These are phyloP conservation scores for Barbatosphaeria neglecta DNA, from an alignment of 495 filamentous ascomycete genomes.

Conservation along the genomic window DNA sequence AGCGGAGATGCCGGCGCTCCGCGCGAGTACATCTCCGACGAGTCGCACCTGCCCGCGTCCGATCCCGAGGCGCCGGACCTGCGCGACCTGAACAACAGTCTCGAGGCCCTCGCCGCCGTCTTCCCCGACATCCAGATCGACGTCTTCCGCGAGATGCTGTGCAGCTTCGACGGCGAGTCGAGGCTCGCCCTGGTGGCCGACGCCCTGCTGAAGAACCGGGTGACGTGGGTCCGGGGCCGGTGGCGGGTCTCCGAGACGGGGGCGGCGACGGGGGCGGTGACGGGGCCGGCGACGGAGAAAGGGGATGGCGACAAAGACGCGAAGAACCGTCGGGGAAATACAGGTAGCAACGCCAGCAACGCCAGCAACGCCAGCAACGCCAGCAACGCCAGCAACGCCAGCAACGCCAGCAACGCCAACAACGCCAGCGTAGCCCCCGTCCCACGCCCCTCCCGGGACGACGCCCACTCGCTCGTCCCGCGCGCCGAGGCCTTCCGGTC, in stretches of 20 bases:
- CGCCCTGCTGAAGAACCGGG: slow-evolving; percentile 65
- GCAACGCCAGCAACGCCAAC: too few relatives aligned
- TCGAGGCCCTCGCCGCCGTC: slow-evolving; percentile 58
- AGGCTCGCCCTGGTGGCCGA: slow-evolving; percentile 77
- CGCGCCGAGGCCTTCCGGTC: slow-evolving; percentile 64
- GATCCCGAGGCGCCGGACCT: slow-evolving; percentile 44
- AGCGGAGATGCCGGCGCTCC: not conserved
- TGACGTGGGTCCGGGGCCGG: slow-evolving; percentile 61
- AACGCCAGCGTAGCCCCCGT: too few relatives aligned
- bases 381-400: too few relatives aligned
- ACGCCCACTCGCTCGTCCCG: slow-evolving; percentile 34
- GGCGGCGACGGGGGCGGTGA: slow-evolving; percentile 2
- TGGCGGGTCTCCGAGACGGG: slow-evolving; percentile 43
- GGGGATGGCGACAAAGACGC: too few relatives aligned
- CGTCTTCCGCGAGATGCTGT: slow-evolving; percentile 85
- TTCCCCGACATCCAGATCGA: slow-evolving; percentile 84
- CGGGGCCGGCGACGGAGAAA: slow-evolving; percentile 1
- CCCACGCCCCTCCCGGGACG: not conserved
- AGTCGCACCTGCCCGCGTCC: slow-evolving; percentile 27
- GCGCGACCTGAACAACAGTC: slow-evolving; percentile 60
- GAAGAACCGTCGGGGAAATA: too few relatives aligned
- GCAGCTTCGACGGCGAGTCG: slow-evolving; percentile 70
- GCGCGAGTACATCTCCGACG: slow-evolving; percentile 34
- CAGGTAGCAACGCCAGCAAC: too few relatives aligned
- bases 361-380: too few relatives aligned